Base-by-base conservation (phyloP, 441 rosid species). In the Arabidopsis lyrata region DNA sequence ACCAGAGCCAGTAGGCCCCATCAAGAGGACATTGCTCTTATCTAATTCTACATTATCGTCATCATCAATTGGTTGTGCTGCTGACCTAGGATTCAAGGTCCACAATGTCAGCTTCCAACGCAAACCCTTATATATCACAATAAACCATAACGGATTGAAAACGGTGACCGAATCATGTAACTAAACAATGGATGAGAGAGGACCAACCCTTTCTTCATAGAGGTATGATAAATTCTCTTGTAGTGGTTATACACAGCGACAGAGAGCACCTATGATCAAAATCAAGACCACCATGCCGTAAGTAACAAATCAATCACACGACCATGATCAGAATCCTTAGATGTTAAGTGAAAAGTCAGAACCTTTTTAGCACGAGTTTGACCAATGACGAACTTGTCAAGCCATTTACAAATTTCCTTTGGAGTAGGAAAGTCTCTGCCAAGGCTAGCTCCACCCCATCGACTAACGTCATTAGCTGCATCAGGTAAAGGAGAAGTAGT, bases 1-100 rank as follows among this genome's bases (percentile, higher is more conserved):
- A 92, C 99, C 97, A 36, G 99, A 94, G 73, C 99, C 99, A 67
- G 99, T 94, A 48, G 99, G 97, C 16, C 97, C 99, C 87, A 95
- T 89, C 83, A 95, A 73, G 60, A 95, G 97, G 39, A 92, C 97
- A 78, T 92, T 95, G 85, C 97, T 95, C 82, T 95, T 95, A 67
- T 95, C 99, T 79, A 95, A 81, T 78, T 92, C 99, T 18, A 95
- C 97, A 34, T 85, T 81, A 50, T 90, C 90, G 34, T 89, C 95
- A 73, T 88, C 84, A 83, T 88, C 90, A 74, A 81, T 39, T 47
- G 83, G 45, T 83, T 90, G 94, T 78, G 72, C 90, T 79, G 78
- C 96, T 82, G 91, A 82, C 97, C 99, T 94, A 90, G 89, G 79
- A 77, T 80, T 76, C 54, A 78, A 76, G 71, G 81, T 64, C 77